Base-by-base conservation (phyloP, 148 eudicot species). In the Camellia lanceoleosa region DNA sequence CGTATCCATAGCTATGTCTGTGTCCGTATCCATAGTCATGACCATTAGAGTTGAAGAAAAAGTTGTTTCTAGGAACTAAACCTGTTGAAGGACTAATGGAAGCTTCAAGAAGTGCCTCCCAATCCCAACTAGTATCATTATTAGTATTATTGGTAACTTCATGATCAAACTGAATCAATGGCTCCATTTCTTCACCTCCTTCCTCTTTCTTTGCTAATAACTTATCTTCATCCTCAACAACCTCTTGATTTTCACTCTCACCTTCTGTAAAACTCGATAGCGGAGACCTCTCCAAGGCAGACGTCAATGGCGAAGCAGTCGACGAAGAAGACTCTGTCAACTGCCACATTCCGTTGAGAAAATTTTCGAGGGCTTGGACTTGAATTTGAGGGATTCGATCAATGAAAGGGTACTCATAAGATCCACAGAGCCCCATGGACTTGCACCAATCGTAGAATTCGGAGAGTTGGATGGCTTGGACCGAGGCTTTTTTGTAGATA, bases 371-470 rank as follows among this genome's bases (percentile, higher is more conserved):
- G 18, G 88, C 88, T 56, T 30, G 73, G 51, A 86, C 75, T 18
- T 83, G 88, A 4, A 86, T 83, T 7, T 73, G 61, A 15, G 90
- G 90, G 14, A 85, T 87, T 55, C 71, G 61, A 55, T 87, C 83
- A 63, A 87, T 52, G 7, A 72, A 71, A 9, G 87, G 90, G 78
- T 79, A 87, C 65, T 87, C 90, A 52, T 83, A 85, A 10, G 71
- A n/a, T 43, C 85, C 90, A 70, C 86, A 85, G 20, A 85, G 65
- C 52, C 80, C 80, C 73, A 79, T 54, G 4, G 76, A 78, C 76
- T 81, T 85, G 68, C 84, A 80, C 87, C 90, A 87, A 7, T 79
- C 84, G 58, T 83, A 85, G 74, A 85, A 87, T 15, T 85, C 77
- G 19, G 43, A 42, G 7, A 87, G 83, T 7, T 78, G 58, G 18